Conservation (phyloP, 352 stramenopile species). For the Globisporangium middletonii region DNA sequence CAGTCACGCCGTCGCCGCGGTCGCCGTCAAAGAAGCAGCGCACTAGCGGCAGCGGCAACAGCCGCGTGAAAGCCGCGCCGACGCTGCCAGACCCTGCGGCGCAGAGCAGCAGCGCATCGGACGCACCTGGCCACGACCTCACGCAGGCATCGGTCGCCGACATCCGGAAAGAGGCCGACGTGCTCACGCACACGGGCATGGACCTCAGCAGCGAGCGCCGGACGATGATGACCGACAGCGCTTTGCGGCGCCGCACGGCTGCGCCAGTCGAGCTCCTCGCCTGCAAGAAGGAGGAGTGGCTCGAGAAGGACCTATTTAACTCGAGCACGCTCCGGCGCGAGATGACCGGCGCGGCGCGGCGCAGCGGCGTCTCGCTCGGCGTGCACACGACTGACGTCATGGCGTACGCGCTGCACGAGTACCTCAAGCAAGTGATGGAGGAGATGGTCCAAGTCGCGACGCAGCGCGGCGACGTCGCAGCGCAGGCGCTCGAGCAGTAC, state of each 20-base stretch:
- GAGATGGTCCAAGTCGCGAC: constrained; percentile 83
- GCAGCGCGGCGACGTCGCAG: constrained; percentile 53
- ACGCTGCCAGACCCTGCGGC: constrained; percentile 22
- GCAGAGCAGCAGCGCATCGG: constrained; percentile 17
- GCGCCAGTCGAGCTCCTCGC: constrained; percentile 32
- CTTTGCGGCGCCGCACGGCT: constrained; percentile 15
- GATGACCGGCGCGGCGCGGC: constrained; percentile 44
- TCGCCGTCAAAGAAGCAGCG: constrained; percentile 75
- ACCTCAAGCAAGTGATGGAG: constrained; percentile 82
- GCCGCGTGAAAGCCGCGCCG: constrained; percentile 24
- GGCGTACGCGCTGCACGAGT: constrained; percentile 77
- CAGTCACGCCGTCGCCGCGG: constrained; percentile 48
- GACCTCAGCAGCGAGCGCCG: constrained; percentile 66
- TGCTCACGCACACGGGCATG: constrained; percentile 80
- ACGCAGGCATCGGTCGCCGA: constrained; percentile 57
- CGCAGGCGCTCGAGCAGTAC: constrained; percentile 41
- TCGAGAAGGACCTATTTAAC: constrained; percentile 81
- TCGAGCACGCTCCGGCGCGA: constrained; percentile 43
- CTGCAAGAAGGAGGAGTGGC: constrained; percentile 75
- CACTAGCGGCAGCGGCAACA: constrained; percentile 25
- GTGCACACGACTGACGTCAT: constrained; percentile 66
- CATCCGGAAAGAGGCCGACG: constrained; percentile 77
- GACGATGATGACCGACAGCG: constrained; percentile 66
- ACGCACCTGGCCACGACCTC: constrained; percentile 45
- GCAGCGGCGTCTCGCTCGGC: constrained; percentile 51